Evolutionary conservation across 2,329 filamentous ascomycete genomes (phyloP).

Genomic region (Epicoccum sorghinum): DNA sequence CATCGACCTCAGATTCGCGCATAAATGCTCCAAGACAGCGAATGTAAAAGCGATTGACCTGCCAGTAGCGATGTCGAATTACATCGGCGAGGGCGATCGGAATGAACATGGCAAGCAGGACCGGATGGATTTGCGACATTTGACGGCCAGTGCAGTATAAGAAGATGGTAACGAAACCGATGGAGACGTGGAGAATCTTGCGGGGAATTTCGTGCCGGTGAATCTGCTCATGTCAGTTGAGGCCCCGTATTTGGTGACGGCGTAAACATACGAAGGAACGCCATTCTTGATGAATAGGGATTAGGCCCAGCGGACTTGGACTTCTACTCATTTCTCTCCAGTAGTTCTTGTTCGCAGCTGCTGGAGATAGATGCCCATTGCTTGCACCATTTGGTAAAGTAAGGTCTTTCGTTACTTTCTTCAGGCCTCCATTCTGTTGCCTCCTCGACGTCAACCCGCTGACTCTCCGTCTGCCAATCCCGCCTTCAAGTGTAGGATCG

Average conservation of each 20-base stretch:
- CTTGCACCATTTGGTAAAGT: slow-evolving; percentile 49
- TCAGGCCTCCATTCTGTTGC: slow-evolving; percentile 32
- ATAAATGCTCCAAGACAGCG: slow-evolving; percentile 84
- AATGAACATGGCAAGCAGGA: slow-evolving; percentile 78
- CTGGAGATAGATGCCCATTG: slow-evolving; percentile 75
- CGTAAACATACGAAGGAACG: slow-evolving; percentile 71
- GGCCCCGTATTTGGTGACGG: neutral
- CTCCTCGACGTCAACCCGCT: slow-evolving; percentile 61
- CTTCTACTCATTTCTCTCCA: slow-evolving; percentile 91
- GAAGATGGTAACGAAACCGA: slow-evolving; percentile 90
- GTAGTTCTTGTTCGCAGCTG: slow-evolving; percentile 69
- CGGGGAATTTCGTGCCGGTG: slow-evolving; percentile 97
- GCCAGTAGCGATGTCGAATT: slow-evolving; percentile 79
- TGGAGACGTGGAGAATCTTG: slow-evolving; percentile 92
- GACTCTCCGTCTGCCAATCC: slow-evolving; percentile 51
- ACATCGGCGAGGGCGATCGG: slow-evolving; percentile 85
- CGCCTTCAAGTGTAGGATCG: slow-evolving; percentile 62
- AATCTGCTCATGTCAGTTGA: slow-evolving; percentile 46
- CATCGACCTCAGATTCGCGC: slow-evolving; percentile 92
- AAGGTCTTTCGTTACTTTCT: slow-evolving; percentile 51
- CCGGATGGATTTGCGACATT: slow-evolving; percentile 78
- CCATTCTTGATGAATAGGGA: slow-evolving; percentile 93
- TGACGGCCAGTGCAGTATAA: slow-evolving; percentile 83
- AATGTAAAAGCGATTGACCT: slow-evolving; percentile 88
- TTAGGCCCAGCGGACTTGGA: slow-evolving; percentile 89